Conservation (phyloP, 345 rosid species). For the Moringa oleifera region DNA sequence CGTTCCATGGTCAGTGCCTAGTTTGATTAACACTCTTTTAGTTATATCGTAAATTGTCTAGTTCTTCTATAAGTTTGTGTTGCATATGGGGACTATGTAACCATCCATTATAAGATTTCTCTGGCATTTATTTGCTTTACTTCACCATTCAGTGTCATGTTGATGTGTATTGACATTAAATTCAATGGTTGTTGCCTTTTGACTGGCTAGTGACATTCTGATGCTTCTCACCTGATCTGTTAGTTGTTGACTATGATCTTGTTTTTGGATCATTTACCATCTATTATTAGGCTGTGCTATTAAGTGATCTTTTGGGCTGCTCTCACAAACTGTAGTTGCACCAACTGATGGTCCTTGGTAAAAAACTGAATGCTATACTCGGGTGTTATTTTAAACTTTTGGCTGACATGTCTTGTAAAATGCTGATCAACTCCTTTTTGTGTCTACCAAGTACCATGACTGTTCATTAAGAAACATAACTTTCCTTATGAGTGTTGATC, state of each 20-base stretch:
- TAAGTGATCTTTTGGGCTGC: background rate
- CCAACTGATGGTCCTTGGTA: background rate
- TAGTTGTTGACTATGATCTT: no score
- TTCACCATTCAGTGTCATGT: background rate
- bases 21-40: background rate
- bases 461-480: background rate
- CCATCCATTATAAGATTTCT: no score
- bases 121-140: no score
- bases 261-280: no score
- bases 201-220: no score
- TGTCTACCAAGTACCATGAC: background rate
- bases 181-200: background rate
- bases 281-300: no score
- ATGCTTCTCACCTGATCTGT: no score
- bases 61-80: background rate
- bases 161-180: background rate
- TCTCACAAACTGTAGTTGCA: background rate
- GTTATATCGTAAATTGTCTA: background rate
- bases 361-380: background rate
- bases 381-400: background rate
- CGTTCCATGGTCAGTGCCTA: constrained; percentile 79
- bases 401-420: background rate
- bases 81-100: background rate
- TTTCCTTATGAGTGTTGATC: background rate
- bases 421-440: background rate